Base-by-base conservation (phyloP, 192 early-diverging fungal genomes). In the Phlyctochytrium arcticum region DNA sequence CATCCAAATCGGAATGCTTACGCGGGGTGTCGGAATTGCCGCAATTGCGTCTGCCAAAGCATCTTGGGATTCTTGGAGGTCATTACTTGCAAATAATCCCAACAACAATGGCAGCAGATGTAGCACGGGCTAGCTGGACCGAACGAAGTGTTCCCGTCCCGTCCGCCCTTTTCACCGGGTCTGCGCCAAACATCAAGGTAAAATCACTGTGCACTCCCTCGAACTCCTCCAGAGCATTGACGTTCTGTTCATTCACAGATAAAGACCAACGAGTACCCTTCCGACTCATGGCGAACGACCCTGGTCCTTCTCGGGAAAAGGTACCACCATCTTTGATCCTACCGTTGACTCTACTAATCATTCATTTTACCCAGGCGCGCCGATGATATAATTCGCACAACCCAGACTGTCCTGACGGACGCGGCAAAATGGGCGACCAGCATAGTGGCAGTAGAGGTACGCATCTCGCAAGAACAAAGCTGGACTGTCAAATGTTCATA, bases 401-500 rank as follows among this genome's bases (percentile, higher is more conserved):
- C 61, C 1, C 32, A 29, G 21, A 31, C 61, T 1, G 15, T 35
- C 0, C 27, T 63, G 5, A 17, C 48, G 2, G 61, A 63, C 30
- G 5, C 32, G 10, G 29, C 61, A 0, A 50, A 63, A 26, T 63
- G 61, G 61, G 61, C 61, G 3, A 63, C 61, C 15, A 53, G 61
- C 61, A 63, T 63, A 19, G 61, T 49, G 9, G 36, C 27, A 17
- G 49, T 63, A 4, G 61, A 63, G 48, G 61, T 63, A 35, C 7
- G 50, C 27, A 24, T 27, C 17, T 12, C n/a, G 24, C 12, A 53
- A 15, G 24, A 53, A 12, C 24, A 12, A 53, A 24, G 9, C 24
- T 51, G 8, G 49, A 7, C 21, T 50, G 24, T 31, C 23, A n/a
- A n/a, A n/a, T n/a, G n/a, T n/a, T n/a, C n/a, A n/a, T n/a, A n/a